These are phyloP conservation scores for Patellifolia procumbens DNA, from an alignment of 179 eudicot species.

Conservation along the genomic window DNA sequence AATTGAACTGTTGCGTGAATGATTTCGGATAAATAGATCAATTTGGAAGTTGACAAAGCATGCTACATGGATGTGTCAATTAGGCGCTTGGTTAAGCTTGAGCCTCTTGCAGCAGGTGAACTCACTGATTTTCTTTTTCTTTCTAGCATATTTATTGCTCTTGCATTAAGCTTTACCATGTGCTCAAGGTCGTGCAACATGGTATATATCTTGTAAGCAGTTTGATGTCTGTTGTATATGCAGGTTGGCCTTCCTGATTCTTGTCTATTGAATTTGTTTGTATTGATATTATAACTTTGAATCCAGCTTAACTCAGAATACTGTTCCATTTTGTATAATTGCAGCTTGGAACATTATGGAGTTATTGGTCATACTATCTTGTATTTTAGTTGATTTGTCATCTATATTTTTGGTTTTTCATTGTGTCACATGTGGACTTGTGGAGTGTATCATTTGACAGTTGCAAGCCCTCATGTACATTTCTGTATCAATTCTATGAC, in stretches of 20 bases:
- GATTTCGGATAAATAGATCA: constrained; percentile 4
- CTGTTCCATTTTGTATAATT: background rate
- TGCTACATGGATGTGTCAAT: constrained; percentile 3
- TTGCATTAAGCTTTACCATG: background rate
- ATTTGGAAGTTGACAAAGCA: background rate
- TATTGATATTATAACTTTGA: background rate
- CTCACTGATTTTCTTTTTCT: background rate
- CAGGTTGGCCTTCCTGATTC: background rate
- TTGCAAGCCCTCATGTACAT: no score
- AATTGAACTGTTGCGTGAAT: background rate
- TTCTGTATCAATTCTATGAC: background rate
- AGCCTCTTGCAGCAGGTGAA: constrained; percentile 19
- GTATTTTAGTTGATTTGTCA: background rate
- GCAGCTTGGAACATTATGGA: background rate
- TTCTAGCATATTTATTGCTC: constrained; percentile 10
- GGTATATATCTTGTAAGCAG: background rate
- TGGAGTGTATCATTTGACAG: background rate
- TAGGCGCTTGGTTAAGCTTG: background rate
- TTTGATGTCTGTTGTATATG: constrained; percentile 9
- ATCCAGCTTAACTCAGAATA: background rate
- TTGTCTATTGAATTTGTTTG: constrained; percentile 3
- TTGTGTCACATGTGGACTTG: background rate
- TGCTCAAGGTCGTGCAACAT: background rate
- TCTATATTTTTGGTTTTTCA: background rate
- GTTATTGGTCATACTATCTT: background rate